Evolutionary conservation across 176 grass and related monocot genomes (phyloP).

Genomic region (Stipa capillata): DNA sequence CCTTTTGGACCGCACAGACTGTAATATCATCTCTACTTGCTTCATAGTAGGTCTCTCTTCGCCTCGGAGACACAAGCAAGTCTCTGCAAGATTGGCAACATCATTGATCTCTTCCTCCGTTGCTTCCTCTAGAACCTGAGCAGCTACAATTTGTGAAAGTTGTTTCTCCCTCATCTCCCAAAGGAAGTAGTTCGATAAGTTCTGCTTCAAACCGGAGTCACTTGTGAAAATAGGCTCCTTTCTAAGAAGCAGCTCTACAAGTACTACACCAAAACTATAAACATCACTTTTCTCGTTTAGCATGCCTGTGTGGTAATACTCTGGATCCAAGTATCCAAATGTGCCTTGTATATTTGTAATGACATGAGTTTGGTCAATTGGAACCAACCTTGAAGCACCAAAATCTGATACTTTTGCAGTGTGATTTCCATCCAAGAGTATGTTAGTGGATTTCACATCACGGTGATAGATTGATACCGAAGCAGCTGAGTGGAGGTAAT

Average conservation of each 20-base stretch:
- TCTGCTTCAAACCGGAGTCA: background rate
- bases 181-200: background rate
- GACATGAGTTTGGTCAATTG: constrained; percentile 28
- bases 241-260: constrained; percentile 13
- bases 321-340: constrained; percentile 41
- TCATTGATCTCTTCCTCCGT: too few relatives aligned
- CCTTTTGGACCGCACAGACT: background rate
- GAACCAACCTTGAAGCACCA: constrained; percentile 20
- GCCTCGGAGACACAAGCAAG: too few relatives aligned
- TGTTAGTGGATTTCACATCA: too few relatives aligned
- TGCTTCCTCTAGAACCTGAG: background rate
- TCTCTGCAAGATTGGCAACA: too few relatives aligned
- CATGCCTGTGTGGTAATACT: too few relatives aligned
- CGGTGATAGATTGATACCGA: too few relatives aligned
- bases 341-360: constrained; percentile 29
- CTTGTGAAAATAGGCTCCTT: background rate
- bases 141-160: background rate
- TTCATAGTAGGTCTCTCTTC: background rate
- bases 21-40: background rate
- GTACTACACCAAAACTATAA: constrained; percentile 27
- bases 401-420: constrained; percentile 36
- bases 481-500: too few relatives aligned
- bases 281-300: too few relatives aligned
- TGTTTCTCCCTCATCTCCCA: background rate
- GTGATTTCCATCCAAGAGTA: too few relatives aligned